Conservation (phyloP, 2,329 filamentous ascomycete species). For the Aspergillus sp. region DNA sequence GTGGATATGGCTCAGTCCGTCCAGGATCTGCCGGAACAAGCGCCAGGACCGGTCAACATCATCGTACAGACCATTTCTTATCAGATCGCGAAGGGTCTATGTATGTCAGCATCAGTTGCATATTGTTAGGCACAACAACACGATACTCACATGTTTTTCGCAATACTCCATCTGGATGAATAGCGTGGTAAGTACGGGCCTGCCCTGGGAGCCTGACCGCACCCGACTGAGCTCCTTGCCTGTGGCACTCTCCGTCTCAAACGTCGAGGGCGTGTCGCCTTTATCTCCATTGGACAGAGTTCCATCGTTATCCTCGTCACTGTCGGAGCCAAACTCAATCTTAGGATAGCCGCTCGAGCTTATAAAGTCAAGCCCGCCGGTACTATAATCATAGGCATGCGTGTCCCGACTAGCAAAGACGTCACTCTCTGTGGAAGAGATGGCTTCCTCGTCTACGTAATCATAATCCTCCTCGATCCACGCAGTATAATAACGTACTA, state of each 20-base stretch:
- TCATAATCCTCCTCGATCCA: constrained; percentile 76
- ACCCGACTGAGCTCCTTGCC: constrained; percentile 43
- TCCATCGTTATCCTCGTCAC: constrained; percentile 48
- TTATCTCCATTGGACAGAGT: constrained; percentile 38
- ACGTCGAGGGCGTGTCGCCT: constrained; percentile 26
- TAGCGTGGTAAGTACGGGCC: constrained; percentile 69
- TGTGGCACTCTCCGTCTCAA: constrained; percentile 27
- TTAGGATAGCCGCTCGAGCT: constrained; percentile 78
- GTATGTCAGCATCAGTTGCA: constrained; percentile 13
- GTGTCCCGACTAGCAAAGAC: constrained; percentile 38
- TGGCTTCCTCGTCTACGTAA: constrained; percentile 45
- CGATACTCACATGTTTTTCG: constrained; percentile 70
- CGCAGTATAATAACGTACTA: constrained; percentile 90
- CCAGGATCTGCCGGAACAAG: constrained; percentile 84
- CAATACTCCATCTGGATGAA: constrained; percentile 99
- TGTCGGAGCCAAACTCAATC: constrained; percentile 70
- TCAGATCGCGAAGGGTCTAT: constrained; percentile 82
- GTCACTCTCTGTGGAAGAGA: constrained; percentile 58
- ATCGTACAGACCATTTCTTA: constrained; percentile 72
- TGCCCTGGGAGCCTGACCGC: constrained; percentile 51
- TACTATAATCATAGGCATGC: constrained; percentile 64
- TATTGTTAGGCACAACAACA: background rate
- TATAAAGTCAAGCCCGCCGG: constrained; percentile 87
- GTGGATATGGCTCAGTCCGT: constrained; percentile 89
- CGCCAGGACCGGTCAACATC: constrained; percentile 82